Conservation (phyloP, 352 stramenopile genomes). For the Phytophthora melonis region DNA sequence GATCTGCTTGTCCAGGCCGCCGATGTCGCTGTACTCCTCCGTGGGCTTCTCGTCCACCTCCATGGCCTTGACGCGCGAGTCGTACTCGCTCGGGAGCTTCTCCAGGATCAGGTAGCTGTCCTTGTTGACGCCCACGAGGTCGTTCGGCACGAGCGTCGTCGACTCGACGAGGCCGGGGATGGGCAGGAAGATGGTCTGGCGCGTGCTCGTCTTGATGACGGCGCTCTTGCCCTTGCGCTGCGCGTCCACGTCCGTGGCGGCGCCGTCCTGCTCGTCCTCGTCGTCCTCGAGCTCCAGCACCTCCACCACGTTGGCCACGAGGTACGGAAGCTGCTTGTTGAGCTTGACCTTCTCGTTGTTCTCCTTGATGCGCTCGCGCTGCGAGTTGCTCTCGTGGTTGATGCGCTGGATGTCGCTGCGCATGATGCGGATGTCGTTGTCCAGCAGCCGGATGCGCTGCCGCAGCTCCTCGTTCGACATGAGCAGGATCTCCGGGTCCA, state of each 20-base stretch:
- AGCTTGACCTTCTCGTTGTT: conserved; percentile 99
- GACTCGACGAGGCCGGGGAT: conserved; percentile 98
- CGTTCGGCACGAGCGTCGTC: conserved; percentile 95
- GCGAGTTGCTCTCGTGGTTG: conserved; percentile 95
- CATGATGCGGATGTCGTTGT: conserved; percentile 99
- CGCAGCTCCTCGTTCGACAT: conserved; percentile 97
- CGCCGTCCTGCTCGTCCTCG: conserved; percentile 95
- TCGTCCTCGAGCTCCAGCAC: conserved; percentile 90
- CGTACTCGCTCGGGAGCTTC: conserved; percentile 98
- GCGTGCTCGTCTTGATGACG: conserved; percentile 98
- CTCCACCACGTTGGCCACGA: conserved; percentile 99
- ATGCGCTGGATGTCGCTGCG: conserved; percentile 97
- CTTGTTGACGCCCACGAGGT: conserved; percentile 99
- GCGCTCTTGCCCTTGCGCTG: conserved; percentile 92
- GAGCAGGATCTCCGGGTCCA: conserved; percentile 92
- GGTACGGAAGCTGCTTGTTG: conserved; percentile 99
- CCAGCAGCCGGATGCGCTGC: conserved; percentile 95
- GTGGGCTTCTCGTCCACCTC: conserved; percentile 96
- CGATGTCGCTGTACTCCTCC: conserved; percentile 97
- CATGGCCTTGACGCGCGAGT: conserved; percentile 98
- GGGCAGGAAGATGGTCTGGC: conserved; percentile 99
- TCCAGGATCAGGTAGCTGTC: conserved; percentile 99
- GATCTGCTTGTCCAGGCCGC: conserved; percentile 98
- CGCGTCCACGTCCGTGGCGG: conserved; percentile 93
- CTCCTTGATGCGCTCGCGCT: conserved; percentile 97